Percentiles rank a stretch among this genome's conserved stretches.
Conservation (phyloP, 768 basidiomycete species). For the Auriscalpium orientale region DNA sequence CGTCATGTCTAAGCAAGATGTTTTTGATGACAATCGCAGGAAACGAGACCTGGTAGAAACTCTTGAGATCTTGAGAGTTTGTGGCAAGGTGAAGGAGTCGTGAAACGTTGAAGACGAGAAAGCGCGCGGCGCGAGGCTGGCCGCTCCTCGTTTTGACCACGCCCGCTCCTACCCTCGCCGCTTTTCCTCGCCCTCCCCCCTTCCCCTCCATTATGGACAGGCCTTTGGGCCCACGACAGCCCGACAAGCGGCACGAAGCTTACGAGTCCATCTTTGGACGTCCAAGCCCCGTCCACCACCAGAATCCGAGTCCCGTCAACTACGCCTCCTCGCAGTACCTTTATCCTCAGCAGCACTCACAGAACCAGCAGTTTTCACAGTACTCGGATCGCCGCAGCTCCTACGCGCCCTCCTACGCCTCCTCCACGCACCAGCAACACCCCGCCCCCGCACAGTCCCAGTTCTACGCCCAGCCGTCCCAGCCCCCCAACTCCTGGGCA, state of each 20-base stretch:
- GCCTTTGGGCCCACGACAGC: slow-evolving; percentile 50
- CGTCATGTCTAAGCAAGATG: too few relatives aligned
- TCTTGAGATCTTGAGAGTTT: too few relatives aligned
- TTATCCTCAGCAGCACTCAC: slow-evolving; percentile 27
- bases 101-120: too few relatives aligned
- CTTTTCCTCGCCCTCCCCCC: neutral
- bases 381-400: slow-evolving; percentile 41
- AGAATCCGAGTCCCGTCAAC: slow-evolving; percentile 18
- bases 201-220: slow-evolving; percentile 34
- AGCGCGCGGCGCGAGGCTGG: too few relatives aligned
- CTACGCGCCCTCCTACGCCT: slow-evolving; percentile 31
- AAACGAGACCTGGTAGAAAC: too few relatives aligned
- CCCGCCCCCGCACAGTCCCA: slow-evolving; percentile 28
- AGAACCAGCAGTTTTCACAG: slow-evolving; percentile 25
- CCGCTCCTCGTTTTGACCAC: neutral
- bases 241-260: slow-evolving; percentile 71
- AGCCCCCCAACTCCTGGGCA: slow-evolving; percentile 18
- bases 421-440: slow-evolving; percentile 17
- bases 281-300: slow-evolving; percentile 52
- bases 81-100: too few relatives aligned
- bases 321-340: slow-evolving; percentile 21
- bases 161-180: neutral
- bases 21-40: too few relatives aligned
- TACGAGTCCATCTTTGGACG: slow-evolving; percentile 87
- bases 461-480: slow-evolving; percentile 26